phyloP scores from a whole-genome alignment of 2,329 filamentous ascomycete species.

The Albifimbria verrucaria region DNA sequence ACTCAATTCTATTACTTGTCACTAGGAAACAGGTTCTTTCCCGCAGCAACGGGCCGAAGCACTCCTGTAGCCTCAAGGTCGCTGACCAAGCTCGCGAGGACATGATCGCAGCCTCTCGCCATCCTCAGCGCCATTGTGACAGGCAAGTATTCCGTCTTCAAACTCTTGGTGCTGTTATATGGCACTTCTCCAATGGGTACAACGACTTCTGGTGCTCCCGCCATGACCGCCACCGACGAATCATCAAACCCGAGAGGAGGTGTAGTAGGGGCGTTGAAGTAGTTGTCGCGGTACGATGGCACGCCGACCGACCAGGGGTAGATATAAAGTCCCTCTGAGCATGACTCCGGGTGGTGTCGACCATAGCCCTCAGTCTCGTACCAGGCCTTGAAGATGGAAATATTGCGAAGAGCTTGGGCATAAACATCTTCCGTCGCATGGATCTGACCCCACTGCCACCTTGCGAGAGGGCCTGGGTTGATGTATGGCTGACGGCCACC shows the following conservation, averaged over 20 bases:
- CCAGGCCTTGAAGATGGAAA: background rate
- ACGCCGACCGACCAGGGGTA: background rate
- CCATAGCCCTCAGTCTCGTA: background rate
- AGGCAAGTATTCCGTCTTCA: background rate
- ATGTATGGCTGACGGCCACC: background rate
- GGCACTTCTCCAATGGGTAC: background rate
- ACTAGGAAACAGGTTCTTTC: background rate
- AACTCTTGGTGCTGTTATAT: background rate
- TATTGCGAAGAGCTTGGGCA: background rate
- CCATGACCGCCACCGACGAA: background rate
- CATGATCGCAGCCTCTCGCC: background rate
- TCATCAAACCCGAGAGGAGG: background rate
- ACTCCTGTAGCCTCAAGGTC: background rate
- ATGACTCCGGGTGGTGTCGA: background rate
- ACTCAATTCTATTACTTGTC: background rate
- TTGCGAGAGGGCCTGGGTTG: background rate
- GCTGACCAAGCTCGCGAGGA: background rate
- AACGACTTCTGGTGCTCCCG: background rate
- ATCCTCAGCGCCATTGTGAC: background rate
- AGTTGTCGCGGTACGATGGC: background rate
- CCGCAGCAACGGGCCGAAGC: background rate
- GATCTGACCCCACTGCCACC: background rate
- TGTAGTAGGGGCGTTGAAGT: background rate
- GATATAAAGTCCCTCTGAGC: background rate
- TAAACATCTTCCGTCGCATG: background rate